Base-by-base conservation (phyloP, 441 rosid genomes). In the Manihot esculenta region DNA sequence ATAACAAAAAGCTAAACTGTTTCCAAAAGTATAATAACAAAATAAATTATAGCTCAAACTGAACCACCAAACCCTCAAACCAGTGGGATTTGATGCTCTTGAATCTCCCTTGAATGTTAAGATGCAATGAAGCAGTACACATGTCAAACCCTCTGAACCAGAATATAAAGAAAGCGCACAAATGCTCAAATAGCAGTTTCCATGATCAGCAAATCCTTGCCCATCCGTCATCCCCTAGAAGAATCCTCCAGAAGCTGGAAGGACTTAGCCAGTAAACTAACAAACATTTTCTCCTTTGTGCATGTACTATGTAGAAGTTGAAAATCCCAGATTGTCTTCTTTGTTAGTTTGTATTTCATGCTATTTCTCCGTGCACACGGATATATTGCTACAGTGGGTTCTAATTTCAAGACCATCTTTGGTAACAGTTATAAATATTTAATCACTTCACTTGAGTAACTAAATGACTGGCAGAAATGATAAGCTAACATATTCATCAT, bases 401-500 rank as follows among this genome's bases (percentile, higher is more conserved):
- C 56, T n/a, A 58, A 58, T 58, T 69, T 47, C 56, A 58, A 10
- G 15, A 38, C 33, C 38, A 9, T 11, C 24, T 11, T 44, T 20
- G 26, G 49, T 3, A 56, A 13, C 54, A 64, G 9, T 23, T 45
- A 45, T 15, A 55, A 13, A 55, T 14, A 18, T 42, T 55, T 41
- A 56, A 42, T 69, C 38, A 44, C 71, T 63, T 58, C 53, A 14
- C 48, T 47, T 33, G 12, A 41, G 54, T 27, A 20, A 38, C 15
- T 33, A 38, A 49, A 26, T 10, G 23, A 48, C 56, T 21, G 6
- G 35, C 38, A 68, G 20, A 42, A 42, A 54, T 14, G 47, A 14
- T 50, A 23, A 45, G 60, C 47, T 21, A 66, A 42, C 23, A 59
- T 33, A 75, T 35, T 15, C 60, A 42, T 14, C 68, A 11, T 47